These are phyloP conservation scores for Backusella circina DNA, from an alignment of 192 early-diverging fungal species.

Conservation along the genomic window DNA sequence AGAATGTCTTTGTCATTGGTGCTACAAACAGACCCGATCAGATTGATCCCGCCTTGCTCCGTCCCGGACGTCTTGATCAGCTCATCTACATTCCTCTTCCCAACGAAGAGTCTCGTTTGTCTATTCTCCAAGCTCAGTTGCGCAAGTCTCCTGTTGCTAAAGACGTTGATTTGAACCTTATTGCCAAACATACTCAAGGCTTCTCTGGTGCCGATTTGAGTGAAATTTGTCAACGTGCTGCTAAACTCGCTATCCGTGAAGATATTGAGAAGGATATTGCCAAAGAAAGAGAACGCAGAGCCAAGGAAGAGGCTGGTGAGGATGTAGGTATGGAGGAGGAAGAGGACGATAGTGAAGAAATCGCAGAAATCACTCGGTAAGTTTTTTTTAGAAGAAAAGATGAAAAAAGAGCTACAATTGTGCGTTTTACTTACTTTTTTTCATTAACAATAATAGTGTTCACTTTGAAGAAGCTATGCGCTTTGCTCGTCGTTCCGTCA, in stretches of 20 bases:
- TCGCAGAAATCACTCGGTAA: slow-evolving; percentile 80
- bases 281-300: slow-evolving; percentile 71
- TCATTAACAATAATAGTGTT: slow-evolving; percentile 34
- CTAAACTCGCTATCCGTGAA: slow-evolving; percentile 97
- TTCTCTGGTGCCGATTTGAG: slow-evolving; percentile 98
- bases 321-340: slow-evolving; percentile 68
- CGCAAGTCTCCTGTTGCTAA: slow-evolving; percentile 89
- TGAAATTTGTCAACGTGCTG: slow-evolving; percentile 97
- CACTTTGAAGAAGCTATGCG: slow-evolving; percentile 99
- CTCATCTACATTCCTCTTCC: slow-evolving; percentile 84
- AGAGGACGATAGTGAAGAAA: slow-evolving; percentile 73
- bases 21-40: slow-evolving; percentile 99
- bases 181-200: slow-evolving; percentile 88
- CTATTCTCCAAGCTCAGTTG: slow-evolving; percentile 82
- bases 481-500: slow-evolving; percentile 92
- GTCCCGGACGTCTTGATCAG: slow-evolving; percentile 98
- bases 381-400: not conserved
- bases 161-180: slow-evolving; percentile 75
- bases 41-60: slow-evolving; percentile 93
- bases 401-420: not conserved
- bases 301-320: slow-evolving; percentile 61
- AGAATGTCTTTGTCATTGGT: slow-evolving; percentile 99
- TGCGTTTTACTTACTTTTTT: not conserved
- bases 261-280: slow-evolving; percentile 87
- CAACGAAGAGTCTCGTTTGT: slow-evolving; percentile 83